phyloP scores from a whole-genome alignment of 2,329 filamentous ascomycete genomes.

The Calonectria fujianensis region DNA sequence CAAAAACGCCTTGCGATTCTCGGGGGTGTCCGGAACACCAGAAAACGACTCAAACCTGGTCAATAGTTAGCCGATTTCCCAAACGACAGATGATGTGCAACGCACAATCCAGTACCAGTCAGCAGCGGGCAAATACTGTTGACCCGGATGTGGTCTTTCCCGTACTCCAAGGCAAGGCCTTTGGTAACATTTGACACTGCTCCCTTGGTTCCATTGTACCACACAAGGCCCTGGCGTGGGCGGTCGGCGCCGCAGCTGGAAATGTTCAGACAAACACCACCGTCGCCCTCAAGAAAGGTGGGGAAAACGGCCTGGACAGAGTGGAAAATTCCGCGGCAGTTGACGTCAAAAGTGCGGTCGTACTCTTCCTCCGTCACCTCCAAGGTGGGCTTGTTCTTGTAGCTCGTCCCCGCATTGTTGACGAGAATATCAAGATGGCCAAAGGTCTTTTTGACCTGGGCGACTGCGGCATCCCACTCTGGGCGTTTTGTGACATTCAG shows the following conservation, averaged over 20 bases:
- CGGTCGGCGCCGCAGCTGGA: conserved; percentile 19
- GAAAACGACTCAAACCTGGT: conserved; percentile 7
- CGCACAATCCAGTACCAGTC: conserved; percentile 7
- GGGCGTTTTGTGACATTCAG: conserved; percentile 6
- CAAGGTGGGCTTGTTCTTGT: conserved; percentile 17
- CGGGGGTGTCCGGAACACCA: conserved; percentile 12
- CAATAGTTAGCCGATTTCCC: not conserved
- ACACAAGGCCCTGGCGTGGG: conserved; percentile 9
- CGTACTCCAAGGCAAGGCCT: conserved; percentile 11
- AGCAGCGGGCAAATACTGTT: conserved; percentile 16
- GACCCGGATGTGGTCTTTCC: conserved; percentile 2
- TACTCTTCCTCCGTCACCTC: conserved; percentile 11
- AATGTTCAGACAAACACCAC: conserved; percentile 8
- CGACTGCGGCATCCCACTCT: not conserved
- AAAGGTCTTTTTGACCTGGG: not conserved
- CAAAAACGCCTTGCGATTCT: conserved; percentile 11
- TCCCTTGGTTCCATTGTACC: conserved; percentile 22
- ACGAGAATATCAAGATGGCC: conserved; percentile 8
- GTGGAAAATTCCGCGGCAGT: conserved; percentile 19
- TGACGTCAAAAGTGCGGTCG: conserved; percentile 21
- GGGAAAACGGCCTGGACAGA: conserved; percentile 10
- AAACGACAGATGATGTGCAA: accelerated
- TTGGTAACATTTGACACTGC: conserved; percentile 12
- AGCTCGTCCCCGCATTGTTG: conserved; percentile 14
- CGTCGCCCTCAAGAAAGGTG: not conserved